phyloP scores from a whole-genome alignment of 2,329 filamentous ascomycete species.

The Colletotrichum siamense region DNA sequence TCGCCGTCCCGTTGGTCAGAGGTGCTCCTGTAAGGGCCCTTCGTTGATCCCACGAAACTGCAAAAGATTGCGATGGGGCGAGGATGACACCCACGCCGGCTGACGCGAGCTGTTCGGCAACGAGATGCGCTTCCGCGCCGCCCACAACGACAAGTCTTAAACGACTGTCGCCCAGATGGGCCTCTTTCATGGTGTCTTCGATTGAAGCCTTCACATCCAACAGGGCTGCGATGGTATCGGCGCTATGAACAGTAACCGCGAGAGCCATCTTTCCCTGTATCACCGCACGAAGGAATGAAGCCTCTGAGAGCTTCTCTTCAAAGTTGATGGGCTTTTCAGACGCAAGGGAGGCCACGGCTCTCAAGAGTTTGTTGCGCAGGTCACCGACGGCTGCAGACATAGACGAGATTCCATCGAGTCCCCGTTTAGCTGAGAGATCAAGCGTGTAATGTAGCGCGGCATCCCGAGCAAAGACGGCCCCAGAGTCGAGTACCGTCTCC shows the following conservation, averaged over 20 bases:
- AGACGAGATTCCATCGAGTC: constrained; percentile 42
- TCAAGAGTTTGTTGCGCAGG: constrained; percentile 59
- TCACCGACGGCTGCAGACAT: constrained; percentile 59
- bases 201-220: constrained; percentile 63
- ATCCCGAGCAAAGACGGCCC: constrained; percentile 59
- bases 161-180: not conserved
- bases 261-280: constrained; percentile 59
- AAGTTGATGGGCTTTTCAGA: constrained; percentile 35
- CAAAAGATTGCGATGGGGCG: constrained; percentile 61
- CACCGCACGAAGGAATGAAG: constrained; percentile 57
- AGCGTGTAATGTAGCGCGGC: constrained; percentile 65
- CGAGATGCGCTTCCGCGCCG: constrained; percentile 65
- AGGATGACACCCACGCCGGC: constrained; percentile 66
- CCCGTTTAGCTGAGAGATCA: constrained; percentile 49
- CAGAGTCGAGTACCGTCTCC: constrained; percentile 47
- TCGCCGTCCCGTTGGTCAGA: constrained; percentile 67
- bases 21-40: constrained; percentile 68
- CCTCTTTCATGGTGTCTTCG: constrained; percentile 43
- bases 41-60: constrained; percentile 64
- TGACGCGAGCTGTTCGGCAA: constrained; percentile 62
- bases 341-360: constrained; percentile 46
- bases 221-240: constrained; percentile 65
- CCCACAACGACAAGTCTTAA: constrained; percentile 63
- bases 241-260: constrained; percentile 65
- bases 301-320: constrained; percentile 52